Percentiles rank a stretch among this genome's conserved stretches.
Evolutionary conservation across 1,139 yeast genomes (phyloP).

Genomic region (Cylindricascospora bacillispora): DNA sequence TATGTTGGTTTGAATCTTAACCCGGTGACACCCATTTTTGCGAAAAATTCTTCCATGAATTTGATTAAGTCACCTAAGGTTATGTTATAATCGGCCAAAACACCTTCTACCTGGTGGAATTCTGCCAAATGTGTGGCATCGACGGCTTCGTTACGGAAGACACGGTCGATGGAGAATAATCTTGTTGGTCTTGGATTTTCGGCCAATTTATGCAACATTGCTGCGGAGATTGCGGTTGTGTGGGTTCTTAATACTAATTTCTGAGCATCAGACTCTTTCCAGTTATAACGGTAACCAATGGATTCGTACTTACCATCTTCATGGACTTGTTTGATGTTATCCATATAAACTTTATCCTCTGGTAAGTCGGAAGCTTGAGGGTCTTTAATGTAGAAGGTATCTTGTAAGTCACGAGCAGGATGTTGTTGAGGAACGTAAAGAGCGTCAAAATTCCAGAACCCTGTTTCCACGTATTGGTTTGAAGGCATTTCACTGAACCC

Average conservation of each 20-base stretch:
- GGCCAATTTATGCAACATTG: constrained; percentile 79
- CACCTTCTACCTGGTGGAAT: constrained; percentile 99
- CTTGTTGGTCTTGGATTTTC: constrained; percentile 83
- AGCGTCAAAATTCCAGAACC: constrained; percentile 98
- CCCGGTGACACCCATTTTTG: constrained; percentile 92
- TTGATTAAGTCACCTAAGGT: constrained; percentile 95
- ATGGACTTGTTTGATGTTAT: constrained; percentile 71
- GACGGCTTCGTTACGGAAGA: constrained; percentile 98
- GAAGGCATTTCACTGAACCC: constrained; percentile 99
- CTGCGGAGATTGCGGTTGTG: constrained; percentile 87
- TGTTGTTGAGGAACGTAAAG: constrained; percentile 97
- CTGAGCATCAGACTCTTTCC: constrained; percentile 85
- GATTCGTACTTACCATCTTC: constrained; percentile 87
- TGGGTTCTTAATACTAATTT: constrained; percentile 93
- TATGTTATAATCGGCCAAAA: constrained; percentile 87
- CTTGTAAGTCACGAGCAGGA: constrained; percentile 98
- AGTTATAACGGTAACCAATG: constrained; percentile 95
- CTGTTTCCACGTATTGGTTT: constrained; percentile 92
- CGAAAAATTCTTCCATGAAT: constrained; percentile 95
- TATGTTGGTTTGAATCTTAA: constrained; percentile 97
- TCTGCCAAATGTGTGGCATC: constrained; percentile 99
- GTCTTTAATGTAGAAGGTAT: constrained; percentile 92
- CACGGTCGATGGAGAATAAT: constrained; percentile 92
- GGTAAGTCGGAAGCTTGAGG: constrained; percentile 74
- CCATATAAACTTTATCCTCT: constrained; percentile 64